phyloP scores from a whole-genome alignment of 202 grass and related monocot genomes.

The Zoysia matrella region DNA sequence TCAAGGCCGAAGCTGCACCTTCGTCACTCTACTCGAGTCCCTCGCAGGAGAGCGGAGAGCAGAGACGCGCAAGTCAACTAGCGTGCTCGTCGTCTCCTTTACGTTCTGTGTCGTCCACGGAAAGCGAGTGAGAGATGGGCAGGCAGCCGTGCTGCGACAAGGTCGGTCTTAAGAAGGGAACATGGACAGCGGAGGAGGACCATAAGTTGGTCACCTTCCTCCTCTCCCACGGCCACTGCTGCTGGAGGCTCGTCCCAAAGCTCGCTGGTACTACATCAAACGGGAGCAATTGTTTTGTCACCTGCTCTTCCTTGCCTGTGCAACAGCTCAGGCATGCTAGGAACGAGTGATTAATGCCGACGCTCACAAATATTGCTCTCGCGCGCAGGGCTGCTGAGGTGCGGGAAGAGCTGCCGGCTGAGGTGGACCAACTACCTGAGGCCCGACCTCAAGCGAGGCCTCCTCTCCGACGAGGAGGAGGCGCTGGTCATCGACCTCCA shows the following conservation, averaged over 20 bases:
- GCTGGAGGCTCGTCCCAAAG: slow-evolving; percentile 89
- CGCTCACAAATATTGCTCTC: too few species aligned
- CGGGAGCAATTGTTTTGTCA: neutral
- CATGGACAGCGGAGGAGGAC: slow-evolving; percentile 88
- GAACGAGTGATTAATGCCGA: neutral
- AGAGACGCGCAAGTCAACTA: neutral
- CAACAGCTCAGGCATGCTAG: neutral
- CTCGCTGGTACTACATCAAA: slow-evolving; percentile 45
- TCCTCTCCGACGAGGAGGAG: slow-evolving; percentile 64
- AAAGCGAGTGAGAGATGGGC: slow-evolving; percentile 54
- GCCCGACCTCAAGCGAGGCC: slow-evolving; percentile 76
- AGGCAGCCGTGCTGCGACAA: slow-evolving; percentile 90
- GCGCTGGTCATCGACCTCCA: slow-evolving; percentile 74
- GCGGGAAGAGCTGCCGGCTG: slow-evolving; percentile 97
- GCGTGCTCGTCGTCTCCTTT: neutral
- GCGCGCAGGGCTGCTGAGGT: slow-evolving; percentile 59
- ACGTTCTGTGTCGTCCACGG: neutral
- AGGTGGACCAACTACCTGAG: slow-evolving; percentile 94
- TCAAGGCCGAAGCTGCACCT: neutral
- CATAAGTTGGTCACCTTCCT: slow-evolving; percentile 79
- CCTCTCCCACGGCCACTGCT: slow-evolving; percentile 75
- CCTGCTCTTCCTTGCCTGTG: neutral
- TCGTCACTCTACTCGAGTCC: neutral
- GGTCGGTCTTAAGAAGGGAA: slow-evolving; percentile 86
- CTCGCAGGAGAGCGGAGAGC: neutral